Percentiles rank a stretch among this genome's conserved stretches.
phyloP scores from a whole-genome alignment of 2,329 filamentous ascomycete species.

The Clarireedia monteithiana region DNA sequence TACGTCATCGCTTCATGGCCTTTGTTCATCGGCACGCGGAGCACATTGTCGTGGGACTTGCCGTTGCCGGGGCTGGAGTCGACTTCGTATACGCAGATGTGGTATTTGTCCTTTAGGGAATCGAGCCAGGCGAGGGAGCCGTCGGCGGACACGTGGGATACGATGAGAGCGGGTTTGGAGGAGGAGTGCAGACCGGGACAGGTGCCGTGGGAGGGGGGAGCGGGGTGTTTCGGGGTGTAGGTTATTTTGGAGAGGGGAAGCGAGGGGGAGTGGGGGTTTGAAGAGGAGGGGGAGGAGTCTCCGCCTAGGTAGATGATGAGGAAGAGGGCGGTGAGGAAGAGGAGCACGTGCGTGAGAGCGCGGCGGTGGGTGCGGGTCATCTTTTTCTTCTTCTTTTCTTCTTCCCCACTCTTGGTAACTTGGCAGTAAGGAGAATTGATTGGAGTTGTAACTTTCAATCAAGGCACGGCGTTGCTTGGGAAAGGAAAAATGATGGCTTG shows the following conservation, averaged over 20 bases:
- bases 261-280: constrained; percentile 4
- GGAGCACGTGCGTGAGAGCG: constrained; percentile 29
- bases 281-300: too few species aligned
- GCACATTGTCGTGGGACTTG: constrained; percentile 19
- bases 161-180: constrained; percentile 37
- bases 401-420: too few species aligned
- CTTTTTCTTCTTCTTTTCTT: constrained; percentile 1
- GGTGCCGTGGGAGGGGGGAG: constrained; percentile 32
- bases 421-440: too few species aligned
- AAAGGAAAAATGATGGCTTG: too few species aligned
- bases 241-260: constrained; percentile 27
- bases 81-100: constrained; percentile 38
- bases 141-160: constrained; percentile 35
- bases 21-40: constrained; percentile 38
- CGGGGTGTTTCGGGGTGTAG: constrained; percentile 32
- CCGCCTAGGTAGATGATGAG: constrained; percentile 33
- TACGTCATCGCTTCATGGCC: constrained; percentile 41
- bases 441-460: too few species aligned
- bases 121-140: constrained; percentile 37
- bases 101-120: constrained; percentile 32
- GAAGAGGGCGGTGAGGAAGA: constrained; percentile 30
- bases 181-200: constrained; percentile 34
- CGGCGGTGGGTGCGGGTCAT: constrained; percentile 33
- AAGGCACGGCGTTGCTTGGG: too few species aligned
- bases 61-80: constrained; percentile 27